These are phyloP conservation scores for Fusarium nygamai DNA, from an alignment of 2,329 filamentous ascomycete genomes.

Conservation along the genomic window DNA sequence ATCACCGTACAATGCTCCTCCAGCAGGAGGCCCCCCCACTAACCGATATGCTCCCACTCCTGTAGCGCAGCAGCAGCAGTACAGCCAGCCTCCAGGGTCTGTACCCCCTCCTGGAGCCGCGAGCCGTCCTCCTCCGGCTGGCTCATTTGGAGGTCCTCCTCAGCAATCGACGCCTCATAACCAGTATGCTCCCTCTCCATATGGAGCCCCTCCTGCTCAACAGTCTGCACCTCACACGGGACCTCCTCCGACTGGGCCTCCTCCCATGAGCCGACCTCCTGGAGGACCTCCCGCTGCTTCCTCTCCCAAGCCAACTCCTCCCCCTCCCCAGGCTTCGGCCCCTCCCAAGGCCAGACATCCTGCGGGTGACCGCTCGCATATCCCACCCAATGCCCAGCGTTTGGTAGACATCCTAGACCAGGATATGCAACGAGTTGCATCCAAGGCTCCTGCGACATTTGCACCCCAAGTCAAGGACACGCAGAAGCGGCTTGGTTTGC, in stretches of 20 bases:
- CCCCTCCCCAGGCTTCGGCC: constrained; percentile 58
- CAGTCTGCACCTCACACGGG: constrained; percentile 53
- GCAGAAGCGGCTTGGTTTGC: constrained; percentile 87
- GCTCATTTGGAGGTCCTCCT: constrained; percentile 56
- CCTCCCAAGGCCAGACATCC: constrained; percentile 74
- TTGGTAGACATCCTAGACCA: constrained; percentile 83
- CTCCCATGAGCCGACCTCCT: constrained; percentile 48
- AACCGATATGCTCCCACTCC: constrained; percentile 81
- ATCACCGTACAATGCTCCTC: constrained; percentile 88
- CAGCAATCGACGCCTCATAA: constrained; percentile 58
- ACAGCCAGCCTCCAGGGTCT: constrained; percentile 54
- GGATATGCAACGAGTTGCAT: constrained; percentile 90
- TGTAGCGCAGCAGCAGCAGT: constrained; percentile 55
- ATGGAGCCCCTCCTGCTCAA: constrained; percentile 50
- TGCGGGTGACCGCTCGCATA: constrained; percentile 89
- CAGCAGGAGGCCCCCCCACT: constrained; percentile 72
- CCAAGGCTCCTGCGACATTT: constrained; percentile 86
- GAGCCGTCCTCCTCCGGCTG: constrained; percentile 59
- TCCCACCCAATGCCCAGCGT: constrained; percentile 78
- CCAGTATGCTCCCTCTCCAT: constrained; percentile 71
- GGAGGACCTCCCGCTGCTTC: constrained; percentile 45
- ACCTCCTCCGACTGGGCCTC: constrained; percentile 50
- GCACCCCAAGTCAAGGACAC: constrained; percentile 91
- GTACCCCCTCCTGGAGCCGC: constrained; percentile 54
- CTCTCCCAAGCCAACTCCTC: constrained; percentile 52